A percentile compares a stretch with the other conserved stretches of the same genome.
Evolutionary conservation across 306 rosid species (phyloP).

Genomic region (Casuarina glauca): DNA sequence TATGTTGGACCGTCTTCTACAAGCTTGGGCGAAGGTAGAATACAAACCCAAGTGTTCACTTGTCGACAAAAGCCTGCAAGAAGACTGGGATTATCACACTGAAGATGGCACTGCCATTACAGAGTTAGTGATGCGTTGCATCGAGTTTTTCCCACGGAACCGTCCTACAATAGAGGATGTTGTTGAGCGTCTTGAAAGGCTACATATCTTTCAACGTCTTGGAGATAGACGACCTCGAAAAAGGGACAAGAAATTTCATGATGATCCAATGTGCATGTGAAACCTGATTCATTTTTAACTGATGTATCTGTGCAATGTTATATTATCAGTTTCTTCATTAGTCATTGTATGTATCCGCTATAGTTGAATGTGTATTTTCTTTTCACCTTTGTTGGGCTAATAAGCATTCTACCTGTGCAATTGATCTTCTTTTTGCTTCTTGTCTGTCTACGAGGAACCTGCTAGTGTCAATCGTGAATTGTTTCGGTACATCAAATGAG

Average conservation of each 20-base stretch:
- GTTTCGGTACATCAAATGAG: not conserved
- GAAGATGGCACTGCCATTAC: constrained; percentile 55
- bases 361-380: too few species aligned
- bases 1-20: constrained; percentile 31
- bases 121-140: constrained; percentile 48
- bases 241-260: constrained; percentile 25
- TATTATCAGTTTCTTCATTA: not conserved
- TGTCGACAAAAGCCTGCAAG: constrained; percentile 43
- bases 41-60: constrained; percentile 55
- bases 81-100: constrained; percentile 51
- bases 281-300: not conserved
- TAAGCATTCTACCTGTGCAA: not conserved
- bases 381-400: too few species aligned
- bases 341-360: too few species aligned
- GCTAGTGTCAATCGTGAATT: not conserved
- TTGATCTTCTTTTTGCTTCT: not conserved
- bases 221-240: constrained; percentile 31
- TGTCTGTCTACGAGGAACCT: not conserved
- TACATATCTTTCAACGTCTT: constrained; percentile 23
- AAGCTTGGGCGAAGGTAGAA: constrained; percentile 64
- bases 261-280: constrained; percentile 6
- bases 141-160: constrained; percentile 38
- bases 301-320: not conserved
- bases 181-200: constrained; percentile 20
- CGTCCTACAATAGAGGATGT: constrained; percentile 30